Conservation (phyloP, 805 yeast genomes). For the Millerozyma acaciae region DNA sequence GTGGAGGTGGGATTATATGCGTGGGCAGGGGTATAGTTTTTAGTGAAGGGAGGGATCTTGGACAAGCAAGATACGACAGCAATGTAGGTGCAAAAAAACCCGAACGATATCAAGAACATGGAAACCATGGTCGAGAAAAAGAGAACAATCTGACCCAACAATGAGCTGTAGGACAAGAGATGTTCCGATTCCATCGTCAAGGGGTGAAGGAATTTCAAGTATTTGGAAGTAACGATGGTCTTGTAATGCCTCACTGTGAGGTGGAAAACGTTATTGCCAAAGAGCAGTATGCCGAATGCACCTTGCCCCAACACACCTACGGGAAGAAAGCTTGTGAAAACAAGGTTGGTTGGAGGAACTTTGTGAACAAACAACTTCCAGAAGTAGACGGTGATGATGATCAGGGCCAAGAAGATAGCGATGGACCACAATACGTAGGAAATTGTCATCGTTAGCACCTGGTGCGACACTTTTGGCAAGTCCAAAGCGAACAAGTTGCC, state of each 20-base stretch:
- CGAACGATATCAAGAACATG: constrained; percentile 48
- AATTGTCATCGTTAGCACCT: constrained; percentile 51
- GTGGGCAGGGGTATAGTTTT: constrained; percentile 18
- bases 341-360: constrained; percentile 50
- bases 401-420: constrained; percentile 59
- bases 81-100: constrained; percentile 45
- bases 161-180: too few species aligned
- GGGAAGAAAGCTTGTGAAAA: constrained; percentile 72
- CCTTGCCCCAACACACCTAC: constrained; percentile 88
- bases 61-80: constrained; percentile 39
- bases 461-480: constrained; percentile 40
- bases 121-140: constrained; percentile 31
- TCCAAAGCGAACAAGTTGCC: constrained; percentile 52
- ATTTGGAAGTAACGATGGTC: constrained; percentile 13
- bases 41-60: constrained; percentile 37
- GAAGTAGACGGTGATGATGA: constrained; percentile 54
- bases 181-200: constrained; percentile 10
- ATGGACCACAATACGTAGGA: constrained; percentile 63
- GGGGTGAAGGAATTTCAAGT: constrained; percentile 16
- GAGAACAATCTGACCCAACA: constrained; percentile 10
- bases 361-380: constrained; percentile 57
- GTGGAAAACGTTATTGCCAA: constrained; percentile 42
- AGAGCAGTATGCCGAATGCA: constrained; percentile 57
- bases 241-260: constrained; percentile 13
- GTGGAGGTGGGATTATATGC: constrained; percentile 9